A percentile compares a stretch with the other conserved stretches of the same genome.
Conservation (phyloP, 2,329 filamentous ascomycete genomes). For the Pseudogymnoascus sp. region DNA sequence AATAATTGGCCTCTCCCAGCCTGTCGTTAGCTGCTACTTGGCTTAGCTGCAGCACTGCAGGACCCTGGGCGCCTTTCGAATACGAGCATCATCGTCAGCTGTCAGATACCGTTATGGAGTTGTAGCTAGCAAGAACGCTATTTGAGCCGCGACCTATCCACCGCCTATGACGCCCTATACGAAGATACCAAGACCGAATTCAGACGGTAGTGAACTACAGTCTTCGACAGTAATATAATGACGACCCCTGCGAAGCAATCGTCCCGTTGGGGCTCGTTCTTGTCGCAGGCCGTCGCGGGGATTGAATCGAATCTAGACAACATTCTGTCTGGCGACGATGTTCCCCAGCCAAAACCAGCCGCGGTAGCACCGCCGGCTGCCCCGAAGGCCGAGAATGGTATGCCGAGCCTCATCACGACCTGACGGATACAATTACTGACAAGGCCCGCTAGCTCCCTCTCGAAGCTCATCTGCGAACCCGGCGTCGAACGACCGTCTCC, state of each 20-base stretch:
- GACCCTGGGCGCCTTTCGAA: neutral
- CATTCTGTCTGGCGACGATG: conserved; percentile 75
- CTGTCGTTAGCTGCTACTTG: neutral
- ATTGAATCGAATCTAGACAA: conserved; percentile 89
- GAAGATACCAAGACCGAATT: neutral
- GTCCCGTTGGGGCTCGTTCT: conserved; percentile 68
- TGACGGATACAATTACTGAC: conserved; percentile 4
- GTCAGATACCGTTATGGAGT: conserved; percentile 4
- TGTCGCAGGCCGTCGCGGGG: conserved; percentile 85
- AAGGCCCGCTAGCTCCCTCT: conserved; percentile 39
- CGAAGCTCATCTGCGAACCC: conserved; percentile 57
- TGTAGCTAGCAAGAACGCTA: neutral
- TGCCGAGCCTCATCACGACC: conserved; percentile 16
- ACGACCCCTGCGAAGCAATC: conserved; percentile 34
- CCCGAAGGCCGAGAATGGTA: conserved; percentile 30
- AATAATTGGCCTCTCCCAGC: neutral
- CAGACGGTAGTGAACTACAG: neutral
- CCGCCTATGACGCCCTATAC: conserved; percentile 1
- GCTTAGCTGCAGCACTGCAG: neutral
- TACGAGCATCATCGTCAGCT: conserved; percentile 9
- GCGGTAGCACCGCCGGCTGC: conserved; percentile 31
- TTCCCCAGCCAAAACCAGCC: conserved; percentile 35
- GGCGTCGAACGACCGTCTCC: conserved; percentile 69
- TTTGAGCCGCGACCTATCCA: conserved; percentile 4
- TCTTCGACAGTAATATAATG: conserved; percentile 19